Base-by-base conservation (phyloP, 495 filamentous ascomycete genomes). In the Chaetomium fimeti region DNA sequence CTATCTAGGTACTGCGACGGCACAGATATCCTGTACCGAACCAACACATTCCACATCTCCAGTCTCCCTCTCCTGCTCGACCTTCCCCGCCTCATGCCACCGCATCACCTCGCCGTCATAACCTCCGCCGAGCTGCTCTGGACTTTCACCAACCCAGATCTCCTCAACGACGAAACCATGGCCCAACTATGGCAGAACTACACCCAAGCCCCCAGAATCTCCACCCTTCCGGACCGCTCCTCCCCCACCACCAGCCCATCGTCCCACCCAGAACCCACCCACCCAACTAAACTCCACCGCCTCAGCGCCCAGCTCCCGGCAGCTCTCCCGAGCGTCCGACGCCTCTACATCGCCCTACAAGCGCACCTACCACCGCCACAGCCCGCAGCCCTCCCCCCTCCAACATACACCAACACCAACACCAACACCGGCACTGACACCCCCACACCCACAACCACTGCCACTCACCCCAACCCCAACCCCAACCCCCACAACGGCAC, bases 1-100 rank as follows among this genome's bases (percentile, higher is more conserved):
- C 25, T 18, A 18, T 29, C 20, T 36, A 67, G 66, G 15, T 71
- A 71, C 55, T 13, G 60, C 20, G 69, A 71, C 20, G 67, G 69
- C 2, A 61, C 66, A 18, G 42, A 66, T 53, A 62, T 69, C 25
- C 28, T 71, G n/a, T 71, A 71, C 38, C 27, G 58, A 11, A 66
- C 64, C 20, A 71, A 71, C 52, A 62, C 29, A 0, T 61, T 71
- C 57, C 65, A 68, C 45, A 55, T 69, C 11, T 47, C 61, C 49
- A 64, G 61, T 55, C 43, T 64, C 16, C 32, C 45, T 24, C 43
- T 66, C 25, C 58, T 57, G 20, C 61, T 57, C 40, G n/a, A 42
- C 49, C 57, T 69, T 9, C 48, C 55, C 1, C 29, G 38, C 2
- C 49, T 67, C 7, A n/a, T 67, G n/a, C 51, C 61, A 12, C 49